Base-by-base conservation (phyloP, 164 flowering plant genomes). In the Dillenia suffruticosa region DNA sequence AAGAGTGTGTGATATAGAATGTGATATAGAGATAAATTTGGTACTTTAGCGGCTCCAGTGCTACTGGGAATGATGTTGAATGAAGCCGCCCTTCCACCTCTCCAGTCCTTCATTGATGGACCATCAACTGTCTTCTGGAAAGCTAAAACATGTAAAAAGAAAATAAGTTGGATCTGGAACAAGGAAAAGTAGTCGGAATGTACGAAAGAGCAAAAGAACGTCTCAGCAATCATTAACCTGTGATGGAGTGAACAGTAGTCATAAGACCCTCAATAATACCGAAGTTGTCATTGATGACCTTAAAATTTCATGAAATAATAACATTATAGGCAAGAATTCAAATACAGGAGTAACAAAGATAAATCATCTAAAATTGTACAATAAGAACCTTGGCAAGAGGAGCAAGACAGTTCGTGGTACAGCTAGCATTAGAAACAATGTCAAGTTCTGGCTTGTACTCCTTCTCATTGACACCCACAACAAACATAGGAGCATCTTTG, bases 401-500 rank as follows among this genome's bases (percentile, higher is more conserved):
- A 62, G 98, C 98, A 69, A 92, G 89, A 58, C 98, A 89, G 77
- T n/a, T n/a, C n/a, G n/a, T 92, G 6, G 98, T 92, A 80, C 95
- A 92, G 72, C 98, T 89, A 66, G 98, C 98, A 76, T 92, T 92
- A 24, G 98, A 92, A 24, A 92, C 98, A 69, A 92, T 75, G 72
- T 88, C 15, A 40, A 88, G 69, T 15, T 85, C 75, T 12, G 86
- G 66, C 61, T 72, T 92, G 84, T 92, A 92, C 44, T 90, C 92
- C 15, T 84, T 68, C 75, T 92, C 94, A 67, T 92, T 92, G 52
- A 92, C 98, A 59, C 98, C 98, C 58, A 90, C 78, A 54, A 92
- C 98, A 78, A 92, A 92, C 98, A 92, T 92, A 60, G 97, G 98
- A 3, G 98, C 98, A 79, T 88, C 92, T 50, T 81, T 85, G 81